Conservation (phyloP, 352 stramenopile species). For the Aphanomyces stellatus region DNA sequence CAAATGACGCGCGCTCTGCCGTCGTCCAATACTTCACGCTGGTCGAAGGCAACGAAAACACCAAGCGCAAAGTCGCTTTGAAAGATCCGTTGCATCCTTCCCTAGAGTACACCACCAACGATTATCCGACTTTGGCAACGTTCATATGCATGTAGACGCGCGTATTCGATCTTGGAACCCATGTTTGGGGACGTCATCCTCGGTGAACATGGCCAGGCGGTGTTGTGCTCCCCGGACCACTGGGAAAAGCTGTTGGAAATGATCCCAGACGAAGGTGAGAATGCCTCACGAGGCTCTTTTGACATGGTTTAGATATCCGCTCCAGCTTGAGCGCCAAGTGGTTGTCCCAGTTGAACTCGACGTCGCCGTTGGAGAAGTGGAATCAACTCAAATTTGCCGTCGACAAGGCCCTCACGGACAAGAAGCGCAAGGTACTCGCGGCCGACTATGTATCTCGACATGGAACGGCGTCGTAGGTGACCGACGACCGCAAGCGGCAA, state of each 20-base stretch:
- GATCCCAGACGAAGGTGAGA: conserved; percentile 72
- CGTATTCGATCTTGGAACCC: conserved; percentile 91
- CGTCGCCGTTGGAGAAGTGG: conserved; percentile 86
- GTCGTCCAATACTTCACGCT: conserved; percentile 97
- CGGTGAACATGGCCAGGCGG: conserved; percentile 83
- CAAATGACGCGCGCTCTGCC: conserved; percentile 94
- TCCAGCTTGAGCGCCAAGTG: conserved; percentile 52
- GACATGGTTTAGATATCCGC: conserved; percentile 38
- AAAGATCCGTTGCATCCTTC: conserved; percentile 91
- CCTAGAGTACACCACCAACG: conserved; percentile 58
- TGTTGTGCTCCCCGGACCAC: conserved; percentile 81
- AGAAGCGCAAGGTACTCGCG: conserved; percentile 28
- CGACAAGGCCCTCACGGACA: conserved; percentile 43
- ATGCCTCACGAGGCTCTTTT: not conserved
- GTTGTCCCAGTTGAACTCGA: conserved; percentile 34
- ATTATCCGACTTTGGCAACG: not conserved
- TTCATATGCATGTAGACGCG: conserved; percentile 44
- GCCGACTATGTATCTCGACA: conserved; percentile 15
- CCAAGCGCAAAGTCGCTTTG: conserved; percentile 86
- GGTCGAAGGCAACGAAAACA: conserved; percentile 84
- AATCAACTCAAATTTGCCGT: conserved; percentile 60
- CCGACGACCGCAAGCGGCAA: conserved; percentile 35
- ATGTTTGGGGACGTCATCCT: conserved; percentile 91
- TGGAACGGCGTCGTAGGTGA: not conserved
- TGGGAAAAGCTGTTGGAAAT: conserved; percentile 91